Percentiles rank a stretch among this genome's conserved stretches.
Evolutionary conservation across 2,329 filamentous ascomycete genomes (phyloP).

Genomic region (Stemphylium vesicarium): DNA sequence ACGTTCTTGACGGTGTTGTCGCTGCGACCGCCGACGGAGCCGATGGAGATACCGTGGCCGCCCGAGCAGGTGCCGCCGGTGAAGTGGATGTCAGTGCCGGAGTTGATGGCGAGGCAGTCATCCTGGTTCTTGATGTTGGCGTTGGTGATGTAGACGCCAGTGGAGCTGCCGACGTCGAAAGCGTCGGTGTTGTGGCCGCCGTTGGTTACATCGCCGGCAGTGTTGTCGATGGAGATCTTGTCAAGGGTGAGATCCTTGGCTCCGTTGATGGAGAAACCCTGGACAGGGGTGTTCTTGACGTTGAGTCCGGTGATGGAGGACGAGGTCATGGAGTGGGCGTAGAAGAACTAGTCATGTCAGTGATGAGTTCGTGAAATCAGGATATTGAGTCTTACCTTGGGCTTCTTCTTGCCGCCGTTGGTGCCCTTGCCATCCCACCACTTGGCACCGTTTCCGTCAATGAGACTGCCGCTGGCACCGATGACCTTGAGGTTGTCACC

Average conservation of each 20-base stretch:
- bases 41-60: conserved; percentile 66
- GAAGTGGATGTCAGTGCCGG: conserved; percentile 54
- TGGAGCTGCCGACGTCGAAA: conserved; percentile 62
- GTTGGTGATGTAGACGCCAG: conserved; percentile 58
- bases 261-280: conserved; percentile 57
- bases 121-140: conserved; percentile 65
- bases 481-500: conserved; percentile 66
- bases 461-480: conserved; percentile 60
- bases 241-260: conserved; percentile 55
- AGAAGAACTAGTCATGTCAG: conserved; percentile 63
- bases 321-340: conserved; percentile 58
- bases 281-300: conserved; percentile 63
- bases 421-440: conserved; percentile 59
- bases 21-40: conserved; percentile 62
- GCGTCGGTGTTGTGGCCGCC: conserved; percentile 61
- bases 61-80: conserved; percentile 55
- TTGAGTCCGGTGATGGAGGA: conserved; percentile 59
- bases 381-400: conserved; percentile 29
- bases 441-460: conserved; percentile 63
- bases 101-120: conserved; percentile 66
- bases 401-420: conserved; percentile 55
- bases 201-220: conserved; percentile 55
- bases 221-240: conserved; percentile 64
- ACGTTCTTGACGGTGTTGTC: conserved; percentile 63
- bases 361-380: background rate